Percentiles rank a stretch among this genome's conserved stretches.
Evolutionary conservation across 768 basidiomycete species (phyloP).

Genomic region (Cyclocybe aegerita): DNA sequence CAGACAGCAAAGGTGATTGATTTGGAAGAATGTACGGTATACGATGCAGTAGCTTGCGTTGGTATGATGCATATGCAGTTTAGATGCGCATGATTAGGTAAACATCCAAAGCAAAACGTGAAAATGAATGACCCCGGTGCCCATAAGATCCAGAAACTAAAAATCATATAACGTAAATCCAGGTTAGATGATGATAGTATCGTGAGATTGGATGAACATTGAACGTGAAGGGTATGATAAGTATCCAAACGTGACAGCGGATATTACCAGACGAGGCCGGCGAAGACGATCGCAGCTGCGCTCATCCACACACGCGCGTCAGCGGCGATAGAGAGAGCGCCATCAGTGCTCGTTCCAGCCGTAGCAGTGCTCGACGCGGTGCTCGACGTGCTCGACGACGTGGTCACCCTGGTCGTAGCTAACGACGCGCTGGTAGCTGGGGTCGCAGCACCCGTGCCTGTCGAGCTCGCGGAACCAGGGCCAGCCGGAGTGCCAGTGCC

Average conservation of each 20-base stretch:
- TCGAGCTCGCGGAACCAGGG: slow-evolving; percentile 2
- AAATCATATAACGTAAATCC: too few relatives aligned
- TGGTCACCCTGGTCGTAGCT: not conserved
- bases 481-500: slow-evolving; percentile 8
- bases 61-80: too few relatives aligned
- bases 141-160: too few relatives aligned
- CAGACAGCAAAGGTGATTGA: too few relatives aligned
- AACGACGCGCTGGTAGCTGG: slow-evolving; percentile 1
- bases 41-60: too few relatives aligned
- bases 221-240: not conserved
- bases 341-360: slow-evolving; percentile 6
- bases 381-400: not conserved
- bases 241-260: not conserved
- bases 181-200: too few relatives aligned
- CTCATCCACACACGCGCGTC: slow-evolving; percentile 8
- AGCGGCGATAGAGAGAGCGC: slow-evolving; percentile 1
- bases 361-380: not conserved
- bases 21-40: too few relatives aligned
- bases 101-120: too few relatives aligned
- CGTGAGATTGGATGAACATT: too few relatives aligned
- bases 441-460: slow-evolving; percentile 4
- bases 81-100: too few relatives aligned
- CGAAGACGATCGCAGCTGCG: slow-evolving; percentile 4
- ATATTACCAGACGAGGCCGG: slow-evolving; percentile 10
- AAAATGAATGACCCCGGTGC: too few relatives aligned